Evolutionary conservation across 179 eudicot genomes (phyloP), one percentile per base, ranked within the genome.

Genomic region (Spergularia azorica): DNA sequence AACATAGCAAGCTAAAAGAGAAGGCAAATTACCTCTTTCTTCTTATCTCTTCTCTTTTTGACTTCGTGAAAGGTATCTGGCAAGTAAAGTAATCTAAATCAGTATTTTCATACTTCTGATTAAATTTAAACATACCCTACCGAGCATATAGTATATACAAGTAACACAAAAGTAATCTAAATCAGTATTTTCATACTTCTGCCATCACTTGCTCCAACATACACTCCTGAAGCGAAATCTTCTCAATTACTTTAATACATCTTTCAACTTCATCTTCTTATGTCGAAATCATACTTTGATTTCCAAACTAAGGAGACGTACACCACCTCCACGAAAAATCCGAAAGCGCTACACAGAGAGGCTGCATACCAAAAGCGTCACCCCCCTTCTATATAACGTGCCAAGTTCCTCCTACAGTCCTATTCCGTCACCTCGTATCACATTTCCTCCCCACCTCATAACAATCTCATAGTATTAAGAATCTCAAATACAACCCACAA

Each of bases 21-120:
- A 54, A 71, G 41, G 71, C 12, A 36, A 68, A 76, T 65, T 86
- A 91, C 97, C 92, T 95, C 97, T 80, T 88, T 93, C 86, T 85
- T 95, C 85, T 89, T 93, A 82, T 87, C 95, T 73, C 87, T 86
- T 83, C 84, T 91, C 79, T 96, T 87, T 83, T 79, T 90, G 83
- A 95, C 99, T 87, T 91, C 97, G 79, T 90, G 97, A 83, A 93
- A 93, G 72, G 97, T 93, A 80, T 91, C 99, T 95, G 94, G 48
- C 75, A 76, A 17, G 52, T 58, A 70, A 67, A 74, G 9, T 32
- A 39, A 57, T 3, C 71, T 38, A 48, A 7, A 38, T 77, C 8
- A 67, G 80, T 67, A 58, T 36, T 18, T 43, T 20, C 12, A 67
- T 15, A 43, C 17, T 58, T 4, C 60, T 3, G n/a, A 41, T 46